Conservation (phyloP, 192 early-diverging fungal genomes). For the Coemansia sp. region DNA sequence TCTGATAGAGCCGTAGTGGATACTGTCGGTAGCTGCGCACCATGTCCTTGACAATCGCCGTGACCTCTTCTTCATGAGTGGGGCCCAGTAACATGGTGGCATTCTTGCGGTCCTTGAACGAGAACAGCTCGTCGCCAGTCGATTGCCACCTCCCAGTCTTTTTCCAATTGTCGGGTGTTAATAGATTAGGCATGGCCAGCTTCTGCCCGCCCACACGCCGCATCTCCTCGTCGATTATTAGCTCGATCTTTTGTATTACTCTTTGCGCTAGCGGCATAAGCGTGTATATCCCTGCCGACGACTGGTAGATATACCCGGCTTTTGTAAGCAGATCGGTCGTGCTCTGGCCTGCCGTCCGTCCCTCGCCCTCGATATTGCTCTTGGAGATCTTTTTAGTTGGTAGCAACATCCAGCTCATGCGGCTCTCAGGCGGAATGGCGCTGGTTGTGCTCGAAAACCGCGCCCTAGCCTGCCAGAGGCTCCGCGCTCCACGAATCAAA, state of each 20-base stretch:
- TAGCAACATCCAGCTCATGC: slow-evolving; percentile 53
- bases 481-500: slow-evolving; percentile 4
- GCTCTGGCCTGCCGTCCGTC: background rate
- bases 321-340: slow-evolving; percentile 45
- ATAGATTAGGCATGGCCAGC: slow-evolving; percentile 69
- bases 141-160: slow-evolving; percentile 79
- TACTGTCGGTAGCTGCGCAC: slow-evolving; percentile 73
- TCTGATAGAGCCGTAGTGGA: slow-evolving; percentile 88
- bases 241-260: slow-evolving; percentile 74
- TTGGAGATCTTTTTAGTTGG: slow-evolving; percentile 44
- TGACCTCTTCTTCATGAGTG: slow-evolving; percentile 94
- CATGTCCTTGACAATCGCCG: slow-evolving; percentile 68
- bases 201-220: slow-evolving; percentile 74
- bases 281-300: slow-evolving; percentile 81
- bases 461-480: slow-evolving; percentile 3
- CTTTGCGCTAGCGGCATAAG: slow-evolving; percentile 83
- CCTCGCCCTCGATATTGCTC: background rate
- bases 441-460: background rate
- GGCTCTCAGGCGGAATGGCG: slow-evolving; percentile 23
- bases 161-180: slow-evolving; percentile 75
- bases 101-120: slow-evolving; percentile 77
- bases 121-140: slow-evolving; percentile 72
- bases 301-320: slow-evolving; percentile 68
- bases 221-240: slow-evolving; percentile 85
- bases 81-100: slow-evolving; percentile 75